Evolutionary conservation across 2,329 filamentous ascomycete species (phyloP).

Genomic region (Cercospora berteroae): DNA sequence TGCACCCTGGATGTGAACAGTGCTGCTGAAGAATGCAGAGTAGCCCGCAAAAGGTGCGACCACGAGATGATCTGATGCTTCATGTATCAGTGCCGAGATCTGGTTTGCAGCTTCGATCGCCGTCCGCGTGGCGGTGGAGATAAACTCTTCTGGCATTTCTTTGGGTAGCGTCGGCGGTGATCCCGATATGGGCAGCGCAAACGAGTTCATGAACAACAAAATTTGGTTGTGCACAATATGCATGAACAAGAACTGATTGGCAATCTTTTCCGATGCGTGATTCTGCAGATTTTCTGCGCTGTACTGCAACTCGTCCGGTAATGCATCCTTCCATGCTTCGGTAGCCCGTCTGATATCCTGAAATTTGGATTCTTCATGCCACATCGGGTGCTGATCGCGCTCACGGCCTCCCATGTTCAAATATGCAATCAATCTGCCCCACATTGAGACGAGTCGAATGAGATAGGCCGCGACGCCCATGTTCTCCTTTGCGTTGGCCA

Average conservation of each 20-base stretch:
- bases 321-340: slow-evolving; percentile 64
- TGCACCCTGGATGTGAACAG: slow-evolving; percentile 89
- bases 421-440: slow-evolving; percentile 87
- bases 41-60: slow-evolving; percentile 93
- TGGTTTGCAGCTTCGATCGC: slow-evolving; percentile 81
- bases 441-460: slow-evolving; percentile 78
- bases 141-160: slow-evolving; percentile 74
- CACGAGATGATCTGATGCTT: slow-evolving; percentile 75
- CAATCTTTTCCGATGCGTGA: slow-evolving; percentile 79
- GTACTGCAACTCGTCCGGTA: slow-evolving; percentile 73
- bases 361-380: slow-evolving; percentile 78
- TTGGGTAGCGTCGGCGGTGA: slow-evolving; percentile 56
- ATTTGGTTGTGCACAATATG: slow-evolving; percentile 90
- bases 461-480: slow-evolving; percentile 95
- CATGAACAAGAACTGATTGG: slow-evolving; percentile 88
- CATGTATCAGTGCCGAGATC: slow-evolving; percentile 79
- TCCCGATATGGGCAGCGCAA: slow-evolving; percentile 69
- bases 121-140: slow-evolving; percentile 69
- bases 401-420: slow-evolving; percentile 87
- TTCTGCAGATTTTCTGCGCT: slow-evolving; percentile 77
- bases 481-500: slow-evolving; percentile 69
- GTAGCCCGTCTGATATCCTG: slow-evolving; percentile 66
- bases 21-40: slow-evolving; percentile 88
- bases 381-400: slow-evolving; percentile 72
- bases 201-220: slow-evolving; percentile 83